Evolutionary conservation across 1,284 basidiomycete species (phyloP).

Genomic region (Anthracocystis panici-leucophaei): DNA sequence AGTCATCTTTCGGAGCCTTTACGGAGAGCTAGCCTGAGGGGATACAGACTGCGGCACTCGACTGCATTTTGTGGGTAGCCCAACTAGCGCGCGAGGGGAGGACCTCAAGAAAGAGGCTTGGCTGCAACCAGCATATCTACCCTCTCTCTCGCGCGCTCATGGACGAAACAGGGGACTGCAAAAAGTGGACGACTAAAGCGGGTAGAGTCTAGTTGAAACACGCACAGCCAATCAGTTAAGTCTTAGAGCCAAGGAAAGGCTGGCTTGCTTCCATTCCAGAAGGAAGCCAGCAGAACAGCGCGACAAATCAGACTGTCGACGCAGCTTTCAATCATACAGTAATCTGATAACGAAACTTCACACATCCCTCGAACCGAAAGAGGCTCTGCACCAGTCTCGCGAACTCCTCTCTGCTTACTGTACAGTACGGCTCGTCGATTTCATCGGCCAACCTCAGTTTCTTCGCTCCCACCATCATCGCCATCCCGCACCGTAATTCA

Average conservation of each 20-base stretch:
- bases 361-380: neutral
- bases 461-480: constrained; percentile 1
- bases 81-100: neutral
- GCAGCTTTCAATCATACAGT: too few species aligned
- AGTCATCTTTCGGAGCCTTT: constrained; percentile 1
- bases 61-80: neutral
- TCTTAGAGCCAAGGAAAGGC: too few species aligned
- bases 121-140: too few species aligned
- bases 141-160: too few species aligned
- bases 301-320: too few species aligned
- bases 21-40: neutral
- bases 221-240: too few species aligned
- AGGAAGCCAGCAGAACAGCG: too few species aligned
- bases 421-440: constrained; percentile 20
- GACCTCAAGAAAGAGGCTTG: too few species aligned
- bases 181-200: too few species aligned
- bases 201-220: too few species aligned
- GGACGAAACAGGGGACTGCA: too few species aligned
- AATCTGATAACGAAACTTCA: constrained; percentile 29
- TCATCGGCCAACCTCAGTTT: neutral
- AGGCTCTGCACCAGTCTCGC: constrained; percentile 20
- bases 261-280: too few species aligned
- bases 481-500: neutral
- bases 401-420: neutral
- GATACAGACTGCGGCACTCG: neutral